Percentiles rank a stretch among this genome's conserved stretches.
Evolutionary conservation across 352 stramenopile genomes (phyloP).

Genomic region (Pythium biforme): DNA sequence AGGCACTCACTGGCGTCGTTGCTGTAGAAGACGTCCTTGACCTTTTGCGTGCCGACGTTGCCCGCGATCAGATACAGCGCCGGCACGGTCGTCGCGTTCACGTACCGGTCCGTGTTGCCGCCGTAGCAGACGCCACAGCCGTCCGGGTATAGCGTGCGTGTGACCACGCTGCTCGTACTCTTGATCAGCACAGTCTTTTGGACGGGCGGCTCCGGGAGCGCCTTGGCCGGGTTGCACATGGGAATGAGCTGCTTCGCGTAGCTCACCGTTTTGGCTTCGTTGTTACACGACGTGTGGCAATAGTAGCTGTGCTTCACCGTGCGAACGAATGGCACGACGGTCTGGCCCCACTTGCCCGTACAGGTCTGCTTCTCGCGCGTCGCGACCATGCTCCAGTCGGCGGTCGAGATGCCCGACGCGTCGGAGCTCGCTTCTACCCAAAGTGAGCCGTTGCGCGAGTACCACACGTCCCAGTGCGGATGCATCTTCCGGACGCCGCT

Average conservation of each 20-base stretch:
- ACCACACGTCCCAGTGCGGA: slow-evolving; percentile 73
- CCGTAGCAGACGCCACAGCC: slow-evolving; percentile 61
- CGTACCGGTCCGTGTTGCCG: slow-evolving; percentile 40
- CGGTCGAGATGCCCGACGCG: slow-evolving; percentile 63
- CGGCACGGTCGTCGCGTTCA: slow-evolving; percentile 54
- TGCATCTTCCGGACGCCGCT: slow-evolving; percentile 71
- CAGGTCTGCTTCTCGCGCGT: slow-evolving; percentile 47
- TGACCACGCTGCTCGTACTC: slow-evolving; percentile 42
- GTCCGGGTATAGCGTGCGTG: slow-evolving; percentile 66
- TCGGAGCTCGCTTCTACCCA: slow-evolving; percentile 67
- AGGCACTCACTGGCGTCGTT: slow-evolving; percentile 52
- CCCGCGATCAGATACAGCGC: slow-evolving; percentile 64
- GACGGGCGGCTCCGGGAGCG: slow-evolving; percentile 35
- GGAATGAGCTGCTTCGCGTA: slow-evolving; percentile 61
- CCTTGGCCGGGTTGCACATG: slow-evolving; percentile 42
- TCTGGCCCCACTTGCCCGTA: slow-evolving; percentile 74
- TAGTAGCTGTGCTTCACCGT: slow-evolving; percentile 51
- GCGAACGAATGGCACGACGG: slow-evolving; percentile 52
- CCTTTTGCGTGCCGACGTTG: slow-evolving; percentile 68
- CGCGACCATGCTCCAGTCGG: slow-evolving; percentile 72
- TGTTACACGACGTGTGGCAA: slow-evolving; percentile 52
- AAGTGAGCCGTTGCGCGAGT: slow-evolving; percentile 52
- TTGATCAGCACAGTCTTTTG: slow-evolving; percentile 41
- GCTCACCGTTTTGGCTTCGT: slow-evolving; percentile 42
- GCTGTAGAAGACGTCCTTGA: slow-evolving; percentile 71